Base-by-base conservation (phyloP, 1,139 yeast species). In the Geotrichum europaeum region DNA sequence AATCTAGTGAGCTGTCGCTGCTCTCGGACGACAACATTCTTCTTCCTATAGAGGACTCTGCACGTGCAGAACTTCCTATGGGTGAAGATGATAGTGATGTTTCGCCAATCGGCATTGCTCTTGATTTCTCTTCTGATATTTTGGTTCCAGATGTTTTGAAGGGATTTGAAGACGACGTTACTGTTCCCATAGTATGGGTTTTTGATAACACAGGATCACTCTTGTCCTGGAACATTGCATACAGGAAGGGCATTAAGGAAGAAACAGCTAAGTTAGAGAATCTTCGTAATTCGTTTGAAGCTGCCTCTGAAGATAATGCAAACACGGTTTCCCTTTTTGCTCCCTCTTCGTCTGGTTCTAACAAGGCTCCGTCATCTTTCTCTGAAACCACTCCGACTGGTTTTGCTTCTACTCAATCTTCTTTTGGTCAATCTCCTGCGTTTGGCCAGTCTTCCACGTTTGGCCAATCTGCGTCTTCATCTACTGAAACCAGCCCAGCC, bases 51-150 rank as follows among this genome's bases (percentile, higher is more conserved):
- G 88, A 86, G 66, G 97, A 90, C 68, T 77, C 85, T 3, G 83
- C 83, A 65, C 79, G 88, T 58, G 94, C 96, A 0, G 81, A 82
- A 15, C 77, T 89, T 65, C 96, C 96, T 0, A 76, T 89, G 65
- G 96, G 89, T 68, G 59, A 56, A 43, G 85, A 80, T 1, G 86
- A 82, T 57, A 96, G 89, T 68, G 60, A 53, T 18, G 81, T 87
- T 5, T 81, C 88, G 1, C 84, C 92, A 0, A 75, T 87, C 24
- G 96, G 96, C 1, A 66, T 87, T 43, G 84, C 82, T 0, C 58
- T 89, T 3, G 96, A 89, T 69, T 68, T 84, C 18, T 75, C 80
- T 6, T 75, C 83, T 4, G 69, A 72, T 1, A 77, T 76, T 6
- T 67, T 66, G 1, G 83, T 85, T 1, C 59, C 68, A 3, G 80